Conservation (phyloP, 345 rosid genomes). For the Kandelia obovata region DNA sequence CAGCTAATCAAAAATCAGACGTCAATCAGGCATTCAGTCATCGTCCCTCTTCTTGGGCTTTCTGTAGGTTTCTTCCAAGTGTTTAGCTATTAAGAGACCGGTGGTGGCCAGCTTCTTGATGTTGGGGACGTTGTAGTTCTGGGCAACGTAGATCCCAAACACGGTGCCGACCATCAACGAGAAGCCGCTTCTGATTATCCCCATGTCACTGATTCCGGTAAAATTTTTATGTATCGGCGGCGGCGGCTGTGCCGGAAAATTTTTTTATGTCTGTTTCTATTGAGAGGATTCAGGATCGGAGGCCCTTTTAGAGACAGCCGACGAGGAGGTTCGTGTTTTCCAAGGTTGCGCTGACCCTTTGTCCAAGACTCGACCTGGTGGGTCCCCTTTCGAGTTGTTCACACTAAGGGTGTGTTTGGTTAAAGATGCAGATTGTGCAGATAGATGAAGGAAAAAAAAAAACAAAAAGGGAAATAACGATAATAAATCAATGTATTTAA, state of each 20-base stretch:
- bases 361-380: not conserved
- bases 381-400: no score
- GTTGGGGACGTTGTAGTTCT: conserved; percentile 67
- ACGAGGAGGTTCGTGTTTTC: not conserved
- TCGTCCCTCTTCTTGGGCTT: conserved; percentile 52
- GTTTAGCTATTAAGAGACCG: conserved; percentile 44
- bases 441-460: no score
- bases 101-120: conserved; percentile 46
- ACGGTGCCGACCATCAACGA: conserved; percentile 45
- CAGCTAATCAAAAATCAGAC: not conserved
- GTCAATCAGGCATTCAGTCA: conserved; percentile 16
- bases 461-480: no score
- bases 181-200: conserved; percentile 46
- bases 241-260: no score
- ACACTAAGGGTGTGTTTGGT: no score
- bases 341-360: conserved; percentile 6
- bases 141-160: conserved; percentile 55
- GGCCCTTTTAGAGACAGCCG: no score
- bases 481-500: no score
- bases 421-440: no score
- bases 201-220: conserved; percentile 28
- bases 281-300: no score
- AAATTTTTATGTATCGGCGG: no score
- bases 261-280: no score
- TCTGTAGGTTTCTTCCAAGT: conserved; percentile 59